A percentile compares a stretch with the other conserved stretches of the same genome.
These are phyloP conservation scores for Climacium dendroides DNA, from an alignment of 225 moss, liverwort and hornwort genomes.

Conservation along the genomic window DNA sequence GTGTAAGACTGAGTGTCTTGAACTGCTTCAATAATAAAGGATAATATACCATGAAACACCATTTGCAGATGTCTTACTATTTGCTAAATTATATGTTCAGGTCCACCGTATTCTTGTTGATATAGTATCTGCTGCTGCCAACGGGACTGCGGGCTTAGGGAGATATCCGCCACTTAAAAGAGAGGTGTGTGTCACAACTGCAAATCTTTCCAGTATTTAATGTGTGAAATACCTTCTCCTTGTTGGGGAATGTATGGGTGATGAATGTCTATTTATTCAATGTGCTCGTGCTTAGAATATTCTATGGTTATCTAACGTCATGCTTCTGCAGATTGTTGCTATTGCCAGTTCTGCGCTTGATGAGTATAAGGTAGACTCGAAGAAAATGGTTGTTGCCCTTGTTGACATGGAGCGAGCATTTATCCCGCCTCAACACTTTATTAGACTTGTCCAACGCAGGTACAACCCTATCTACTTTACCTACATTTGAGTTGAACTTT, in stretches of 20 bases:
- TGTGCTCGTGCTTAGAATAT: neutral
- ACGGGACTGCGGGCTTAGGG: slow-evolving; percentile 67
- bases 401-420: slow-evolving; percentile 98
- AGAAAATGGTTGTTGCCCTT: slow-evolving; percentile 87
- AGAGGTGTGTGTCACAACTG: slow-evolving; percentile 35
- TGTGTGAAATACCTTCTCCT: neutral
- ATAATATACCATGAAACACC: neutral
- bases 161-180: slow-evolving; percentile 91
- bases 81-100: neutral
- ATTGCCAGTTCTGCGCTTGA: slow-evolving; percentile 88
- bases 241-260: neutral
- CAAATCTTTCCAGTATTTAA: neutral
- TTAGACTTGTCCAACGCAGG: slow-evolving; percentile 95
- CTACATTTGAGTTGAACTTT: neutral
- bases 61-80: neutral
- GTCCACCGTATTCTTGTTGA: slow-evolving; percentile 91
- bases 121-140: slow-evolving; percentile 85
- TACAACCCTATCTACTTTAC: neutral
- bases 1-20: neutral
- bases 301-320: neutral
- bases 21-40: neutral
- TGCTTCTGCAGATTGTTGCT: slow-evolving; percentile 69
- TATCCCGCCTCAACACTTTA: slow-evolving; percentile 94
- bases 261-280: neutral
- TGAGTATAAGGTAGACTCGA: slow-evolving; percentile 69